These are phyloP conservation scores for Conoideocrella luteorostrata DNA, from an alignment of 2,329 filamentous ascomycete species.

Conservation along the genomic window DNA sequence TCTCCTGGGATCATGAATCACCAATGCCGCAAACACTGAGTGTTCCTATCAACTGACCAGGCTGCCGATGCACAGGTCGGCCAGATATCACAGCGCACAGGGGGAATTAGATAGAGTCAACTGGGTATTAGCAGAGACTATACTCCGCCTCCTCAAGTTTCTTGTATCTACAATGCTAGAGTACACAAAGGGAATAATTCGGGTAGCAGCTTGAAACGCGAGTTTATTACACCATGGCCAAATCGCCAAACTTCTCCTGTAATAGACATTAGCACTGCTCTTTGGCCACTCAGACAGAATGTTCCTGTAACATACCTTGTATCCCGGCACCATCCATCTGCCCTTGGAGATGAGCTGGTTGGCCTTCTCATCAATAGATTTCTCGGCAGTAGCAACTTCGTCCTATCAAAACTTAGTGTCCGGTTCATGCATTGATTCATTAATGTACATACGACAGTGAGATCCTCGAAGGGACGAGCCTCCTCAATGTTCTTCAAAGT, in stretches of 20 bases:
- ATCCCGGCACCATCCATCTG: constrained; percentile 95
- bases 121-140: constrained; percentile 27
- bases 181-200: constrained; percentile 49
- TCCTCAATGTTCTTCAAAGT: constrained; percentile 97
- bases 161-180: constrained; percentile 66
- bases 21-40: too few species aligned
- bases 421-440: neutral
- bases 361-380: constrained; percentile 97
- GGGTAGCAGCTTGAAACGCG: constrained; percentile 29
- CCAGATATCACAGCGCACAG: neutral
- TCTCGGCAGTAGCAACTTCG: constrained; percentile 87
- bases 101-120: constrained; percentile 10
- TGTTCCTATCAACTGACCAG: too few species aligned
- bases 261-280: constrained; percentile 37
- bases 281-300: neutral
- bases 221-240: constrained; percentile 77
- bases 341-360: constrained; percentile 92
- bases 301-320: constrained; percentile 67
- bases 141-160: constrained; percentile 25
- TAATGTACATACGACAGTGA: constrained; percentile 78
- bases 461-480: constrained; percentile 89
- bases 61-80: too few species aligned
- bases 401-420: constrained; percentile 52
- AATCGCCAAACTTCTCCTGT: constrained; percentile 98
- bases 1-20: too few species aligned